A percentile compares a stretch with the other conserved stretches of the same genome.
phyloP scores from a whole-genome alignment of 495 filamentous ascomycete genomes.

The Chaetomium fimeti region DNA sequence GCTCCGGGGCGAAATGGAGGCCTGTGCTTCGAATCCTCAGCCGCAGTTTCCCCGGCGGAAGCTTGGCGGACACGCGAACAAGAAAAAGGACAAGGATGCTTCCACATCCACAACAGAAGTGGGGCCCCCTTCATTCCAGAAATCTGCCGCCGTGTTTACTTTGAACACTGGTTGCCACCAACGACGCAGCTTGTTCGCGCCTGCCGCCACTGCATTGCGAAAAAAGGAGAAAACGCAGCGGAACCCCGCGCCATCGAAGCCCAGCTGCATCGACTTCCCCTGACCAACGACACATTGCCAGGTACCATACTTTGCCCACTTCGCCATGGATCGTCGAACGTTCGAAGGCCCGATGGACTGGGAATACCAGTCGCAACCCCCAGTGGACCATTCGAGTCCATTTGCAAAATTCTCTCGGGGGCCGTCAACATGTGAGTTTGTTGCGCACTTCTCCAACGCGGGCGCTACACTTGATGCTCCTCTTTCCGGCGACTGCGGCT shows the following conservation, averaged over 20 bases:
- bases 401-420: slow-evolving; percentile 42
- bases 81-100: background rate
- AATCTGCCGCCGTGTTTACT: slow-evolving; percentile 32
- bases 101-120: background rate
- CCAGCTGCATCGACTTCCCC: background rate
- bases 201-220: background rate
- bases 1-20: background rate
- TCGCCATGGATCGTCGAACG: slow-evolving; percentile 44
- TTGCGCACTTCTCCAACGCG: background rate
- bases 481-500: background rate
- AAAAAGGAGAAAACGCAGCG: slow-evolving; percentile 13
- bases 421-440: slow-evolving; percentile 28
- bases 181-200: slow-evolving; percentile 28
- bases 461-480: background rate
- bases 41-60: slow-evolving; percentile 11
- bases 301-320: background rate
- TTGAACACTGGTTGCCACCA: slow-evolving; percentile 30
- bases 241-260: slow-evolving; percentile 9
- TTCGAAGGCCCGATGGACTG: slow-evolving; percentile 53
- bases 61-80: background rate
- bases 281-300: background rate
- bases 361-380: slow-evolving; percentile 47
- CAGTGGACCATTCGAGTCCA: slow-evolving; percentile 49
- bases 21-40: slow-evolving; percentile 1
- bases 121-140: slow-evolving; percentile 20